Base-by-base conservation (phyloP, 169 alveolate species). In the Plasmodium coatneyi region DNA sequence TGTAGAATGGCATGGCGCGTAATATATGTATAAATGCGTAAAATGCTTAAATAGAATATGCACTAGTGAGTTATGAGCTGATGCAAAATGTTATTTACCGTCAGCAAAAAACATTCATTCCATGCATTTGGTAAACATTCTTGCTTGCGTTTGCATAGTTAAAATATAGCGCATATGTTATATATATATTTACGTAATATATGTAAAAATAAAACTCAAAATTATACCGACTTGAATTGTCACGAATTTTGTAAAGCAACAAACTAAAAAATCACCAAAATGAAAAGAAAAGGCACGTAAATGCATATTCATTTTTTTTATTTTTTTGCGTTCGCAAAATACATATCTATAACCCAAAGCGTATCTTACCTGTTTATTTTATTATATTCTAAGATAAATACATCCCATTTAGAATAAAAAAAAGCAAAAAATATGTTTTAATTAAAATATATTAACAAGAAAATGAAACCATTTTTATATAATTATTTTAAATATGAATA, bases 401-500 rank as follows among this genome's bases (percentile, higher is more conserved):
- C 25, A 46, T 81, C 39, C 10, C 7, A 41, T 16, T 71, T 84
- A 60, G 56, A 22, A 43, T 5, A 56, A 74, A 72, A 71, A 86
- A 19, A 56, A 86, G n/a, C 32, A 76, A 71, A 84, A 19, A 43
- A 43, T 2, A 80, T 82, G 81, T 66, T 19, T 56, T 82, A 56
- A 25, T 82, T 32, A 66, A 28, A 22, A 66, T 22, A 66, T n/a
- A 19, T 82, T 19, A 60, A 19, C 41, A 66, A 19, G 22, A 78
- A 87, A 76, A 54, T 56, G 87, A 36, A 16, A 56, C 80, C 70
- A 60, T 39, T 78, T 60, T 41, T 84, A 71, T 71, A 71, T 84
- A 78, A 76, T 56, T 78, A 87, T 87, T 78, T 78, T 87, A 25
- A 78, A 87, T 87, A 54, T 76, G 81, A 87, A 19, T 87, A 87